Percentiles rank a stretch among this genome's conserved stretches.
These are phyloP conservation scores for Perkinsus marinus DNA, from an alignment of 169 alveolate species.

Conservation along the genomic window DNA sequence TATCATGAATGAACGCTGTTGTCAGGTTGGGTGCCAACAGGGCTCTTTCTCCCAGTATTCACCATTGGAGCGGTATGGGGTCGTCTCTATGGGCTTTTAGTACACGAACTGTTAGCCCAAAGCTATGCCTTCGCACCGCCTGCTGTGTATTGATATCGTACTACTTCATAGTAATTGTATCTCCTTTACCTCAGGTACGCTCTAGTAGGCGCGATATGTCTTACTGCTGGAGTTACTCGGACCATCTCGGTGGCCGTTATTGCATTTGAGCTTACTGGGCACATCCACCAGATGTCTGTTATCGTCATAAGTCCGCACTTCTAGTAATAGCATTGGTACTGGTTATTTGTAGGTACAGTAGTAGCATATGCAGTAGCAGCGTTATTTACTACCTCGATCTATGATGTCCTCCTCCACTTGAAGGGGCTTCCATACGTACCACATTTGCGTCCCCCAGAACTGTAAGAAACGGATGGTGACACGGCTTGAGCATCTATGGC, in stretches of 20 bases:
- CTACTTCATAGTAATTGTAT: too few species aligned
- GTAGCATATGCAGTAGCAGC: constrained; percentile 40
- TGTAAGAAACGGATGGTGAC: neutral
- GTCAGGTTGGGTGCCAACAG: neutral
- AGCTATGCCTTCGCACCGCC: constrained; percentile 34
- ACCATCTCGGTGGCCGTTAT: constrained; percentile 57
- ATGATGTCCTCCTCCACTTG: constrained; percentile 47
- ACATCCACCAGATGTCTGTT: neutral
- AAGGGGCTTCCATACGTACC: constrained; percentile 58
- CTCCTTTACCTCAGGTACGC: constrained; percentile 23
- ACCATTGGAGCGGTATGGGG: constrained; percentile 17
- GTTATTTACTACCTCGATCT: constrained; percentile 16
- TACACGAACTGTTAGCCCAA: constrained; percentile 29
- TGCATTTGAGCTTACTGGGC: constrained; percentile 56
- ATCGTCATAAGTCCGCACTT: neutral
- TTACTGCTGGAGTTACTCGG: constrained; percentile 51
- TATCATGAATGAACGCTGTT: neutral
- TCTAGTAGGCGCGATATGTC: constrained; percentile 55
- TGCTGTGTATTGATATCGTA: constrained; percentile 29
- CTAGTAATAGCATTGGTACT: neutral
- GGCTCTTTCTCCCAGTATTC: constrained; percentile 7
- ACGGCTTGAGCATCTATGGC: neutral
- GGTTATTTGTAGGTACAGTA: constrained; percentile 35
- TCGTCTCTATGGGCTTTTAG: constrained; percentile 37
- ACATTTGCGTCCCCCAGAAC: constrained; percentile 17